phyloP scores from a whole-genome alignment of 352 stramenopile genomes.

The Globisporangium spiculum region DNA sequence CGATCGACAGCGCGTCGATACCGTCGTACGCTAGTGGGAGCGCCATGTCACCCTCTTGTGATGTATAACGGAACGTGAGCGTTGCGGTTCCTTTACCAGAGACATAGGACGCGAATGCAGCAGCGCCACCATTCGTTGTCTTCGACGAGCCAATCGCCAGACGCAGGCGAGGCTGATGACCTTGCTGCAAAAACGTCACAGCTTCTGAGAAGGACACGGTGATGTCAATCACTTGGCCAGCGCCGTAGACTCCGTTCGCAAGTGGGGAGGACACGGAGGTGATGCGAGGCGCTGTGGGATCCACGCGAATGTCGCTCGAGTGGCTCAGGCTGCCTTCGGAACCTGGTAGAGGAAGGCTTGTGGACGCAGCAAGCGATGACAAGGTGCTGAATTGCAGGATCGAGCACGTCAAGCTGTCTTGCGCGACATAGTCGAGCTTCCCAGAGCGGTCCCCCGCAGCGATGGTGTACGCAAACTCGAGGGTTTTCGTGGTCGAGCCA shows the following conservation, averaged over 20 bases:
- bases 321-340: constrained; percentile 38
- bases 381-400: constrained; percentile 49
- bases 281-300: constrained; percentile 39
- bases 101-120: constrained; percentile 31
- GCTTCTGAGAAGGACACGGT: constrained; percentile 52
- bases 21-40: constrained; percentile 57
- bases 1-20: constrained; percentile 44
- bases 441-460: constrained; percentile 39
- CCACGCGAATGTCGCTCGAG: constrained; percentile 36
- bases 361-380: constrained; percentile 39
- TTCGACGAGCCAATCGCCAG: constrained; percentile 31
- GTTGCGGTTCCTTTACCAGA: constrained; percentile 36
- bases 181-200: constrained; percentile 26
- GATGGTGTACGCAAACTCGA: constrained; percentile 64
- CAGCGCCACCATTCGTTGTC: not conserved
- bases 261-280: constrained; percentile 44
- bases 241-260: constrained; percentile 53
- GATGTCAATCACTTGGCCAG: constrained; percentile 53
- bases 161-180: constrained; percentile 25
- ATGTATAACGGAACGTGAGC: constrained; percentile 39
- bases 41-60: constrained; percentile 45
- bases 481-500: constrained; percentile 36
- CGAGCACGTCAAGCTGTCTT: constrained; percentile 37
- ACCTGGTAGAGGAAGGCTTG: constrained; percentile 41
- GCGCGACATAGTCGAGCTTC: constrained; percentile 47